Conservation (phyloP, 2,329 filamentous ascomycete genomes). For the Ilyonectria destructans region DNA sequence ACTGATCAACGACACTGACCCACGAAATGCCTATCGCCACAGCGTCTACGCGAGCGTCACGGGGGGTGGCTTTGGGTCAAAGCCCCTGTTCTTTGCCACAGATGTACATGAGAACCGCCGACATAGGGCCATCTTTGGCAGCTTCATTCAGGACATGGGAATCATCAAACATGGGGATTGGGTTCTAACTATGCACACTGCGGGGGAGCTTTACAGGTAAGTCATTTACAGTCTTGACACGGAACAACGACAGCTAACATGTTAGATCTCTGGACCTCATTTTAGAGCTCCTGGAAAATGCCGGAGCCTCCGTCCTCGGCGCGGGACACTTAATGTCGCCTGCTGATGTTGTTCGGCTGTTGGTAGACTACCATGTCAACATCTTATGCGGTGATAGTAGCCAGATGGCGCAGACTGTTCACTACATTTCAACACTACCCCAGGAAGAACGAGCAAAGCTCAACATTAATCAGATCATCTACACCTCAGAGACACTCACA, state of each 20-base stretch:
- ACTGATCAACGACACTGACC: constrained; percentile 53
- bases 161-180: constrained; percentile 57
- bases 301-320: constrained; percentile 57
- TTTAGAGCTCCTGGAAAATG: constrained; percentile 59
- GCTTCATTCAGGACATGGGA: constrained; percentile 50
- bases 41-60: constrained; percentile 59
- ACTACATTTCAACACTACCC: constrained; percentile 54
- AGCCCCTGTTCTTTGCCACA: constrained; percentile 58
- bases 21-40: constrained; percentile 56
- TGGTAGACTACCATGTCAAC: constrained; percentile 56
- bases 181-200: constrained; percentile 57
- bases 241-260: neutral
- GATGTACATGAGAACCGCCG: constrained; percentile 59
- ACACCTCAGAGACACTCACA: constrained; percentile 61
- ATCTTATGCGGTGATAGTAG: constrained; percentile 57
- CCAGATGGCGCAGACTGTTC: constrained; percentile 56
- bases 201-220: constrained; percentile 58
- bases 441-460: constrained; percentile 42
- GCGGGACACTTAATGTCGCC: constrained; percentile 53
- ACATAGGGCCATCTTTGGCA: constrained; percentile 56
- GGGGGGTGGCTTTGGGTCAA: constrained; percentile 56
- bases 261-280: constrained; percentile 58
- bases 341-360: constrained; percentile 44
- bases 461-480: constrained; percentile 59
- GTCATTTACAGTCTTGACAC: accelerated